Base-by-base conservation (phyloP, 2,329 filamentous ascomycete species). In the Aspergillus jensenii region DNA sequence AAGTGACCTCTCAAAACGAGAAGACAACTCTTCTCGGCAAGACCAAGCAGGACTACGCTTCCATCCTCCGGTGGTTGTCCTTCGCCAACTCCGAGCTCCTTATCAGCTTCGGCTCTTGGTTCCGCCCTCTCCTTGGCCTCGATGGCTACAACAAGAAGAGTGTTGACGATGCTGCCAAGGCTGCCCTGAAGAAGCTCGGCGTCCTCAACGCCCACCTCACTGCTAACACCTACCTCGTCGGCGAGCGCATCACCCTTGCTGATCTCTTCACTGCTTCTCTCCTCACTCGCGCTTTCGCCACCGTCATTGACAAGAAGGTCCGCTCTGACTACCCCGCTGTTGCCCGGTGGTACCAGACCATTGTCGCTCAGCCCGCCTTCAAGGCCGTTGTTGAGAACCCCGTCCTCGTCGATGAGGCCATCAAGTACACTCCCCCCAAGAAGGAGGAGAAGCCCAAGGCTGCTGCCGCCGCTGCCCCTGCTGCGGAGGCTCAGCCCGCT, bases 11-110 rank as follows among this genome's bases (percentile, higher is more conserved):
- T 71, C 95, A 99, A 84, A 99, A 99, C 80, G 95, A 98, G 89
- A 98, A 98, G 90, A 99, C 95, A 72, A 96, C 92, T 69, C 92
- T 99, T 67, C 88, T 99, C 71, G 95, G 95, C 76, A 98, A 98
- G 89, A 99, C 93, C 82, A 99, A 99, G 90, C 93, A 99, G 85
- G 95, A 99, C 87, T 93, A 98, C 80, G 95, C 95, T 71, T 93
- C 93, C 69, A 99, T 99, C 79, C 85, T 99, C 76, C 91, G 90
- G 81, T 99, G 95, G 95, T 88, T 97, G 89, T 98, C 93, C 67
- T 98, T 88, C 82, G 90, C 89, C 86, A 99, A 98, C 87, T 77
- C 81, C 60, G 93, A 99, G 84, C 77, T 97, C 72, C 84, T 96
- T 67, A 77, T 85, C 65, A 77, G 80, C 65, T 80, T 98, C 67